These are phyloP conservation scores for Dioscorea alata DNA, from an alignment of 106 monocot species.

Conservation along the genomic window DNA sequence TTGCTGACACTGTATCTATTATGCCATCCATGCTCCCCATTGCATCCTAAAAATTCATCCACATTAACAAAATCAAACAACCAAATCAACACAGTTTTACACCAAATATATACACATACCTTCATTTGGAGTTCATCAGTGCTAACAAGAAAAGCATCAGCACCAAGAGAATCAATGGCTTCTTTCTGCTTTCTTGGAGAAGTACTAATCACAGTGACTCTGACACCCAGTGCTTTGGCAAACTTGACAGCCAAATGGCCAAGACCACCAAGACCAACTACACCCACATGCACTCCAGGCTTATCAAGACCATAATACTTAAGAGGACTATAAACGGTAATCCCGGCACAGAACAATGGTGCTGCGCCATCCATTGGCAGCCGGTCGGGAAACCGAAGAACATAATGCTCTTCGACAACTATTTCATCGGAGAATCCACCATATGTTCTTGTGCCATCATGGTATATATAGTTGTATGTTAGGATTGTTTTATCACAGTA, in stretches of 20 bases:
- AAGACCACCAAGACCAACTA: not conserved
- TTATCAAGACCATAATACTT: not conserved
- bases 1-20: conserved; percentile 3
- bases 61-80: too few relatives aligned
- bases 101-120: not conserved
- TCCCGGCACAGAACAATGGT: conserved; percentile 1
- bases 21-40: not conserved
- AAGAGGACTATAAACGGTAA: conserved; percentile 2
- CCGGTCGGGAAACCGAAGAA: not conserved
- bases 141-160: conserved; percentile 1
- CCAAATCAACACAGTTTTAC: too few relatives aligned
- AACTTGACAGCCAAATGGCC: conserved; percentile 8
- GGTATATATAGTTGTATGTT: conserved; percentile 3
- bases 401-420: conserved; percentile 5
- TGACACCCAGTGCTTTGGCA: not conserved
- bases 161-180: not conserved
- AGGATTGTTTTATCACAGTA: not conserved
- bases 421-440: conserved; percentile 1
- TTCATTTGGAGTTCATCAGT: not conserved
- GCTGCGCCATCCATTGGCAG: not conserved
- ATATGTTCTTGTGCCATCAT: not conserved
- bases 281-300: not conserved
- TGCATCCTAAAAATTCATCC: not conserved
- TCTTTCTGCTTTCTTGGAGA: not conserved
- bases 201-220: conserved; percentile 7